Evolutionary conservation across 306 rosid species (phyloP).

Genomic region (Medicago arabica): DNA sequence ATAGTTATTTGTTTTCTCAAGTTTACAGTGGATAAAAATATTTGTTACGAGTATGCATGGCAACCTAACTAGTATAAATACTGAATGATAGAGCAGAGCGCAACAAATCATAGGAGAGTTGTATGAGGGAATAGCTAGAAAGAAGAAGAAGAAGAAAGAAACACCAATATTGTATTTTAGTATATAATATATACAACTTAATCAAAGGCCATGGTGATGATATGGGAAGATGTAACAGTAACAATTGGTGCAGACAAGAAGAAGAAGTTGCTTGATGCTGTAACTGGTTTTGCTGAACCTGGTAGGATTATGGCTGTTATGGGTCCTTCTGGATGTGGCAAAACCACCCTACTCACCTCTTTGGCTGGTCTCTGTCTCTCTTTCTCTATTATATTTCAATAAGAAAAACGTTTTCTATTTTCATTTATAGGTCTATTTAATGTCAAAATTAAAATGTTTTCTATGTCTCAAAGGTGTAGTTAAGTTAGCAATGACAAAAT

Average conservation of each 20-base stretch:
- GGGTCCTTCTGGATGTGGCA: constrained; percentile 85
- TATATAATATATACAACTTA: not conserved
- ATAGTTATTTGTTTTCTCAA: too few species aligned
- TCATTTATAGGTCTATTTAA: too few species aligned
- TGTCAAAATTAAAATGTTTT: too few species aligned
- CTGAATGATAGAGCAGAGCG: not conserved
- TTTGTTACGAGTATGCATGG: too few species aligned
- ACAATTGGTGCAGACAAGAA: constrained; percentile 27
- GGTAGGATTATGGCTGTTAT: constrained; percentile 66
- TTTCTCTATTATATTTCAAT: not conserved
- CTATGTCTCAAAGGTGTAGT: too few species aligned
- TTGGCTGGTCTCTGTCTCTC: constrained; percentile 52
- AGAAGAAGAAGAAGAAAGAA: not conserved
- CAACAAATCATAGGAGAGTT: not conserved
- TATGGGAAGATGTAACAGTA: constrained; percentile 75
- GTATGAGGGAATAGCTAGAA: not conserved
- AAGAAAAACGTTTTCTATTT: too few species aligned
- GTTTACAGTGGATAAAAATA: too few species aligned
- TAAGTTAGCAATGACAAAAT: too few species aligned
- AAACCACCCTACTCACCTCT: constrained; percentile 69
- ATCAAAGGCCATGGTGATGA: constrained; percentile 38
- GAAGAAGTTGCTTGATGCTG: constrained; percentile 54
- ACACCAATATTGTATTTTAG: not conserved
- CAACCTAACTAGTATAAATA: too few species aligned
- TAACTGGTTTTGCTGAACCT: constrained; percentile 62